phyloP scores from a whole-genome alignment of 495 filamentous ascomycete genomes.

The Geopyxis carbonaria region DNA sequence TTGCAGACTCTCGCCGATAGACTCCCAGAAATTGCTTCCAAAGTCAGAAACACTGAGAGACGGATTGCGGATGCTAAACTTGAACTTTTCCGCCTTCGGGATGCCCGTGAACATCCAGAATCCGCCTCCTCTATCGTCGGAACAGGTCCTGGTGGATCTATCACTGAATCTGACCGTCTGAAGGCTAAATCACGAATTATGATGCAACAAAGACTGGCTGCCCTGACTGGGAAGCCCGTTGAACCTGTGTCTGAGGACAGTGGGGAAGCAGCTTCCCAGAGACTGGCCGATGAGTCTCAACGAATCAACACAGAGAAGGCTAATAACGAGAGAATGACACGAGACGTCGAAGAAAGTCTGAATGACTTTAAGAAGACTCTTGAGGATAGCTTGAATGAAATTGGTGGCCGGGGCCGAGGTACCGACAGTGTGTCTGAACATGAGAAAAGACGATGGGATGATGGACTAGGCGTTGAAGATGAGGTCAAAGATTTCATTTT shows the following conservation, averaged over 20 bases:
- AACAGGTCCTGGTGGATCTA: constrained; percentile 74
- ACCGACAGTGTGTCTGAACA: constrained; percentile 46
- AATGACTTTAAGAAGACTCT: constrained; percentile 71
- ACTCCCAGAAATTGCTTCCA: constrained; percentile 78
- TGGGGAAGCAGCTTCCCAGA: constrained; percentile 56
- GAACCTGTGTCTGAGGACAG: constrained; percentile 45
- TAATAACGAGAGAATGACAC: constrained; percentile 88
- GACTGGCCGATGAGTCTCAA: constrained; percentile 72
- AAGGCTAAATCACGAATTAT: constrained; percentile 91
- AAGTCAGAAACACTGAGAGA: constrained; percentile 79
- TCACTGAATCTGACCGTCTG: constrained; percentile 87
- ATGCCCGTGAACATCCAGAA: constrained; percentile 80
- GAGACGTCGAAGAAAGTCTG: constrained; percentile 91
- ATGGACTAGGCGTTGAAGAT: constrained; percentile 90
- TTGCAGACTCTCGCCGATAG: constrained; percentile 76
- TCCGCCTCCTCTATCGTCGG: constrained; percentile 73
- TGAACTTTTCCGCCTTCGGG: constrained; percentile 84
- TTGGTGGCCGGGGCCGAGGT: constrained; percentile 44
- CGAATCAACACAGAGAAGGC: constrained; percentile 68
- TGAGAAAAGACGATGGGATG: constrained; percentile 87
- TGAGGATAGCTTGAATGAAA: constrained; percentile 70
- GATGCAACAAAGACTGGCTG: constrained; percentile 95
- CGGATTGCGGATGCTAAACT: constrained; percentile 80
- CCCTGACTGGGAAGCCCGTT: constrained; percentile 66
- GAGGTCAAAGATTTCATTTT: constrained; percentile 95